These are phyloP conservation scores for Chrysopogon serrulatus DNA, from an alignment of 176 grass and related monocot genomes.

Conservation along the genomic window DNA sequence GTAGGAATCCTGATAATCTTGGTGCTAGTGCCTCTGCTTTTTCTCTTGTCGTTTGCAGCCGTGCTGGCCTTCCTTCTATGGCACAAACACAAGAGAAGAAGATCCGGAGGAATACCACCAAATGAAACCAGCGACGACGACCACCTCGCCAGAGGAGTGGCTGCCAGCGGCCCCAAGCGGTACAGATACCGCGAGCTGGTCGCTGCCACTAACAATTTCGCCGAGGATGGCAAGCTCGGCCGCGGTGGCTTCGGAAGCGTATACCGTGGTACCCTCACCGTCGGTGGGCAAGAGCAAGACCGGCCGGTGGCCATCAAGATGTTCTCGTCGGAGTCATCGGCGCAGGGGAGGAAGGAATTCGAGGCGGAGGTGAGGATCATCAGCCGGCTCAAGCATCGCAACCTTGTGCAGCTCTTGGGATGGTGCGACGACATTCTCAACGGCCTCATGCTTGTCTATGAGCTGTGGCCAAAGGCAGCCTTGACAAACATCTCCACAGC, in stretches of 20 bases:
- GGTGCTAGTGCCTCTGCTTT: background rate
- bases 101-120: too few relatives aligned
- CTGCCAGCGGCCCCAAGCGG: background rate
- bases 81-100: too few relatives aligned
- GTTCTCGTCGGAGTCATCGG: background rate
- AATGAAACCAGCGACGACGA: background rate
- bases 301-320: background rate
- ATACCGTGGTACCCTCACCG: too few relatives aligned
- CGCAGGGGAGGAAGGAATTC: background rate
- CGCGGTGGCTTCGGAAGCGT: background rate
- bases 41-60: background rate
- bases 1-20: too few relatives aligned
- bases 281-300: too few relatives aligned
- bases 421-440: background rate
- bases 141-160: background rate
- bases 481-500: background rate
- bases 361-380: background rate
- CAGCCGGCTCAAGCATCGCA: background rate
- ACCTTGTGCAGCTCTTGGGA: background rate
- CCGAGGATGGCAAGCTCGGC: background rate
- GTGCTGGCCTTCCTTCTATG: background rate
- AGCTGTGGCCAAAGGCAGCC: constrained; percentile 24
- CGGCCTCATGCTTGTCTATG: background rate
- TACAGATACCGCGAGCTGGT: background rate
- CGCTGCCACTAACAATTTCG: background rate